Base-by-base conservation (phyloP, 257 asterid species). In the Lantana camara region DNA sequence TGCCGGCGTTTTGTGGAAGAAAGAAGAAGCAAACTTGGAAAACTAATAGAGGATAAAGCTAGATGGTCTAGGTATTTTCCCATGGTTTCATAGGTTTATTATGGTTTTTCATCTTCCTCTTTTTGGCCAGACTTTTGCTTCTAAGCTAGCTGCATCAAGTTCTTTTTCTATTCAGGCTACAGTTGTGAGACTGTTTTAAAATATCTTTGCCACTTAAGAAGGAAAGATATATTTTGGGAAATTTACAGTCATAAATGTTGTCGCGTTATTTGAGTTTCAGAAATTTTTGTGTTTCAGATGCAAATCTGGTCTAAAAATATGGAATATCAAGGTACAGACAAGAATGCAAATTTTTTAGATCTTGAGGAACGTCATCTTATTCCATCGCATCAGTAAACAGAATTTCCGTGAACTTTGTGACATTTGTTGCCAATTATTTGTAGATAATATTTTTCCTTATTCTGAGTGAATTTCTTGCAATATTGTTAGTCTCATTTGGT, bases 1-100 rank as follows among this genome's bases (percentile, higher is more conserved):
- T 90, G 95, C 80, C 83, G 95, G 54, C 95, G 89, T 61, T 93
- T 84, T 70, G 88, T 90, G 38, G 97, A 93, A 79, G 99, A 84
- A 41, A 78, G 85, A 44, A 77, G 96, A 27, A 70, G 70, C 74
- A 90, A 85, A 79, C 88, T 93, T 66, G 87, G 81, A 61, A 90
- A 93, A 63, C 78, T 88, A 64, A 85, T 90, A 73, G 95, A 81
- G 63, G 99, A 93, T 77, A 83, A 85, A 73, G 85, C 83, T 75
- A 82, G 87, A 74, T 93, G 97, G 96, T 77, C 96, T 60, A 90
- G 99, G 99, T 92, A 83, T 52, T 70, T 17, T 70, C 45, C 32
- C 51, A 24, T 57, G 22, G 49, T 63, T 52, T 60, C n/a, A n/a
- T 69, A 2, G 22, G n/a, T 38, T 52, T 23, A 12, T 35, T 57